Evolutionary conservation across 805 yeast genomes (phyloP).

Genomic region (Cyberlindnera meyerae): DNA sequence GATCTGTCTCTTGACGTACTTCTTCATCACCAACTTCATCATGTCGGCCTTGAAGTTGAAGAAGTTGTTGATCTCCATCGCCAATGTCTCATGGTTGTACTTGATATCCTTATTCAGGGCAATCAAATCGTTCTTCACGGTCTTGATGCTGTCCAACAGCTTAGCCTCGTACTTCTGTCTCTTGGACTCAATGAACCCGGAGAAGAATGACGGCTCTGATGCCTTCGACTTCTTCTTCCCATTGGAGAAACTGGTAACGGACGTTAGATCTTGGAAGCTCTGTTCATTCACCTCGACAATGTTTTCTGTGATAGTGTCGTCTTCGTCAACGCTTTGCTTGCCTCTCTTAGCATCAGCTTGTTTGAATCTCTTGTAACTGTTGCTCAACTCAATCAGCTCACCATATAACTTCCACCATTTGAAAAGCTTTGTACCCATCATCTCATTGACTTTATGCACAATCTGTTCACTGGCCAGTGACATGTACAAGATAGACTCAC

Average conservation of each 20-base stretch:
- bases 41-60: conserved; percentile 45
- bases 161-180: conserved; percentile 43
- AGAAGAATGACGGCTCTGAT: conserved; percentile 26
- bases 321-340: not conserved
- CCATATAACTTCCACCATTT: conserved; percentile 44
- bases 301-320: conserved; percentile 19
- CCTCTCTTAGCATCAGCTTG: conserved; percentile 15
- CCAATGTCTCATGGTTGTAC: conserved; percentile 53
- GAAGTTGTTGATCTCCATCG: conserved; percentile 58
- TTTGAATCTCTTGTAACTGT: conserved; percentile 28
- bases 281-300: conserved; percentile 26
- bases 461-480: conserved; percentile 26
- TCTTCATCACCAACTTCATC: conserved; percentile 33
- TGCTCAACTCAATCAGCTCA: conserved; percentile 34
- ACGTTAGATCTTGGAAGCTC: conserved; percentile 20
- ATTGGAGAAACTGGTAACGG: conserved; percentile 17
- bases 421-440: conserved; percentile 31
- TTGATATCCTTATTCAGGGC: conserved; percentile 44
- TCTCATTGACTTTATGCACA: conserved; percentile 26
- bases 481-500: conserved; percentile 17
- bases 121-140: conserved; percentile 38
- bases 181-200: conserved; percentile 46
- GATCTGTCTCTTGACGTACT: conserved; percentile 29
- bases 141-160: conserved; percentile 35
- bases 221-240: conserved; percentile 8